Evolutionary conservation across 1,284 basidiomycete species (phyloP).

Genomic region (Boletellus dicymbophilus): DNA sequence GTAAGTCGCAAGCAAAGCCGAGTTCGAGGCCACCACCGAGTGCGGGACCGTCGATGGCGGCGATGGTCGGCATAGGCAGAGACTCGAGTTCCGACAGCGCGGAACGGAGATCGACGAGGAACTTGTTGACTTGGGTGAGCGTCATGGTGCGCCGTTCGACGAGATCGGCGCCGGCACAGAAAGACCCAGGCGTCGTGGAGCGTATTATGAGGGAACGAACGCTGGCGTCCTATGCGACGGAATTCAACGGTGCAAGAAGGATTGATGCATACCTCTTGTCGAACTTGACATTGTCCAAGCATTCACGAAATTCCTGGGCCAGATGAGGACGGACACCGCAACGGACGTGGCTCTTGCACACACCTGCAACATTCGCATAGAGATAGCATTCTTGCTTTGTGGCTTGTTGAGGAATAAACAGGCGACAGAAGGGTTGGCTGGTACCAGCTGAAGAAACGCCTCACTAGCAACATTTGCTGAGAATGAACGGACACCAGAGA

Average conservation of each 20-base stretch:
- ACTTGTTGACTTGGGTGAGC: constrained; percentile 71
- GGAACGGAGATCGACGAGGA: constrained; percentile 76
- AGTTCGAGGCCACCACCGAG: constrained; percentile 92
- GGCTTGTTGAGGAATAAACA: constrained; percentile 79
- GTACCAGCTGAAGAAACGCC: constrained; percentile 58
- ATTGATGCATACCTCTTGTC: constrained; percentile 57
- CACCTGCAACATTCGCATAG: constrained; percentile 70
- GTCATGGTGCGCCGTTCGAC: constrained; percentile 85
- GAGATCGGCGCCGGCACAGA: constrained; percentile 94
- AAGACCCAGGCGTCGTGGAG: constrained; percentile 73
- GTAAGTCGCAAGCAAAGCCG: constrained; percentile 84
- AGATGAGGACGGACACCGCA: constrained; percentile 5
- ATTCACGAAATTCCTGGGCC: constrained; percentile 69
- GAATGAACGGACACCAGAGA: constrained; percentile 16
- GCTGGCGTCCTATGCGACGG: constrained; percentile 39
- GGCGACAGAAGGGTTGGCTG: constrained; percentile 53
- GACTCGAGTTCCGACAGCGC: constrained; percentile 77
- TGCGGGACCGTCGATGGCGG: constrained; percentile 91
- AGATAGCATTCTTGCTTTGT: constrained; percentile 89
- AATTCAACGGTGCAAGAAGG: background rate
- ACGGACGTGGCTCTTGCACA: constrained; percentile 8
- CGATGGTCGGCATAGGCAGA: constrained; percentile 87
- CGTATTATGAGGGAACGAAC: constrained; percentile 79
- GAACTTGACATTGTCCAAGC: constrained; percentile 66
- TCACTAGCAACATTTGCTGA: constrained; percentile 35